Conservation (phyloP, 2,329 filamentous ascomycete genomes). For the Ceratocystis ficicola region DNA sequence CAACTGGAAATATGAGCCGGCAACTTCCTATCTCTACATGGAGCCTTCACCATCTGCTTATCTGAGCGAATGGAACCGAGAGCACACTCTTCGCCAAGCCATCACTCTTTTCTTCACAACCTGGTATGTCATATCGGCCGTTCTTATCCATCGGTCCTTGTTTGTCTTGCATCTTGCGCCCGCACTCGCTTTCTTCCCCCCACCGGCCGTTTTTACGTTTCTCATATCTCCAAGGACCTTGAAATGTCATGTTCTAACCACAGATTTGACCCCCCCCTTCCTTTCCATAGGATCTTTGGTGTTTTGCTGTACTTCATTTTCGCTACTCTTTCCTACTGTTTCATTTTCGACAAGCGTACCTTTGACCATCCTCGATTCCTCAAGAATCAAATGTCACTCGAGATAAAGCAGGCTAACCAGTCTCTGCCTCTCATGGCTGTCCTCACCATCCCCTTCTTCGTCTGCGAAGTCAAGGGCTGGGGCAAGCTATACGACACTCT, state of each 20-base stretch:
- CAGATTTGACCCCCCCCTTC: background rate
- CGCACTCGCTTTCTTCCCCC: background rate
- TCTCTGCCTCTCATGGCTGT: slow-evolving; percentile 74
- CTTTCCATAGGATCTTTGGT: slow-evolving; percentile 60
- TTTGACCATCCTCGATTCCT: slow-evolving; percentile 87
- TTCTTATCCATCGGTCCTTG: slow-evolving; percentile 21
- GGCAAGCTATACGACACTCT: slow-evolving; percentile 77
- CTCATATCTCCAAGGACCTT: background rate
- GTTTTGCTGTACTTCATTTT: slow-evolving; percentile 73
- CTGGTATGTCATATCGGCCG: slow-evolving; percentile 49
- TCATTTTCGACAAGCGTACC: slow-evolving; percentile 85
- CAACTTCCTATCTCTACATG: slow-evolving; percentile 57
- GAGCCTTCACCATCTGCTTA: slow-evolving; percentile 66
- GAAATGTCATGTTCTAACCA: slow-evolving; percentile 15
- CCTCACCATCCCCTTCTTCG: slow-evolving; percentile 69
- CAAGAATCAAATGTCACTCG: slow-evolving; percentile 78
- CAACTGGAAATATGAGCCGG: slow-evolving; percentile 57
- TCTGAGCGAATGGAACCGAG: slow-evolving; percentile 61
- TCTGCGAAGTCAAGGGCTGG: slow-evolving; percentile 71
- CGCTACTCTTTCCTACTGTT: slow-evolving; percentile 68
- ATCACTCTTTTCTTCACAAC: slow-evolving; percentile 71
- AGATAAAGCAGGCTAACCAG: slow-evolving; percentile 67
- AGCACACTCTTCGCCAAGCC: slow-evolving; percentile 64
- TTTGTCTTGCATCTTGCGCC: background rate
- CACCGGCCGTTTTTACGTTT: background rate